Percentiles rank a stretch among this genome's conserved stretches.
These are phyloP conservation scores for Sphagnum contortum DNA, from an alignment of 225 moss, liverwort and hornwort species.

Conservation along the genomic window DNA sequence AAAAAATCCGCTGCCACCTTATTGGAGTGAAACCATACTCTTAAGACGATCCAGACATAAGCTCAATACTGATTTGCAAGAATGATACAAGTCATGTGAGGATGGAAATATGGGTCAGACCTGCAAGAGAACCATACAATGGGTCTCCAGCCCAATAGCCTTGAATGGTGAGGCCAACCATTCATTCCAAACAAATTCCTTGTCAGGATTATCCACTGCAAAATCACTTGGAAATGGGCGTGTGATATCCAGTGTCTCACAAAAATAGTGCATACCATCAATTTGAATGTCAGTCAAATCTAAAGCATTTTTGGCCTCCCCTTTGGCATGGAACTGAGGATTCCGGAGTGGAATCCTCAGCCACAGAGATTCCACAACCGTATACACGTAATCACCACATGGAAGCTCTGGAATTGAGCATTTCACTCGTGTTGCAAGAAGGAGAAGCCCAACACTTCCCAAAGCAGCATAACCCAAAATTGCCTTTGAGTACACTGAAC, in stretches of 20 bases:
- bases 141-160: conserved; percentile 62
- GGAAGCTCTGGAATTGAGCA: conserved; percentile 65
- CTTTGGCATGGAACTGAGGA: conserved; percentile 72
- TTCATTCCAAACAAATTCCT: conserved; percentile 93
- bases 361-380: conserved; percentile 76
- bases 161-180: conserved; percentile 93
- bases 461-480: conserved; percentile 87
- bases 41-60: no score
- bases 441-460: conserved; percentile 69
- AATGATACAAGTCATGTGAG: no score
- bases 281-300: conserved; percentile 77
- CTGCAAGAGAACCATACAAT: conserved; percentile 96
- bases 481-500: conserved; percentile 39
- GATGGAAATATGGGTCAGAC: conserved; percentile 21
- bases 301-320: conserved; percentile 69
- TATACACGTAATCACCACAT: conserved; percentile 73
- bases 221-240: conserved; percentile 85
- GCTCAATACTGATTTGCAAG: no score
- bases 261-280: conserved; percentile 75
- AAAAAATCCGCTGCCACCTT: no score
- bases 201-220: conserved; percentile 71
- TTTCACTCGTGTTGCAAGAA: conserved; percentile 68
- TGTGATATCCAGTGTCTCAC: conserved; percentile 92
- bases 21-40: no score
- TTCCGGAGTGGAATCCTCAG: conserved; percentile 71